These are phyloP conservation scores for Cercophora newfieldiana DNA, from an alignment of 495 filamentous ascomycete species.

Conservation along the genomic window DNA sequence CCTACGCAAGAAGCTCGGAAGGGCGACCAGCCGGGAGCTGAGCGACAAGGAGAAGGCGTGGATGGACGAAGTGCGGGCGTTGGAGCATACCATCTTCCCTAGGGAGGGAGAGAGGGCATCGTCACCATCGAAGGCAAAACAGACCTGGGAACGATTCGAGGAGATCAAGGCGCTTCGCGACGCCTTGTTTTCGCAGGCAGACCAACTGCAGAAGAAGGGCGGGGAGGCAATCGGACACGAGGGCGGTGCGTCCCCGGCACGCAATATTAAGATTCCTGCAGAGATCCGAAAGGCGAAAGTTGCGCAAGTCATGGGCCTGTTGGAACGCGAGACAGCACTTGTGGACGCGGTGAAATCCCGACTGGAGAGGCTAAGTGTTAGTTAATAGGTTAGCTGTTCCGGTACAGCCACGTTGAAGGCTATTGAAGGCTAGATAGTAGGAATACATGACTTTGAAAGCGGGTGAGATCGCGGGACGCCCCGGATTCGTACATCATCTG, in stretches of 20 bases:
- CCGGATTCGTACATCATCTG: neutral
- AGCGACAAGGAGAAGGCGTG: conserved; percentile 73
- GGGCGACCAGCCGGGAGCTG: conserved; percentile 60
- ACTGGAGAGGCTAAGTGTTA: conserved; percentile 35
- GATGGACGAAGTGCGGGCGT: conserved; percentile 59
- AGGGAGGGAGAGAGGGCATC: conserved; percentile 24
- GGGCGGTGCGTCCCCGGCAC: conserved; percentile 26
- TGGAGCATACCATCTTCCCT: conserved; percentile 48
- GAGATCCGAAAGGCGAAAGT: conserved; percentile 68
- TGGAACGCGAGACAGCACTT: conserved; percentile 66
- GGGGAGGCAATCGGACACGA: conserved; percentile 35
- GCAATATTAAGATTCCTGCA: conserved; percentile 57
- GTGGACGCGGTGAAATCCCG: conserved; percentile 48
- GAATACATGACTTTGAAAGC: neutral
- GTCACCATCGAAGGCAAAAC: conserved; percentile 34
- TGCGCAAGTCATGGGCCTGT: conserved; percentile 65
- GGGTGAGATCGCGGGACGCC: neutral
- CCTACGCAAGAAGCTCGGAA: conserved; percentile 58
- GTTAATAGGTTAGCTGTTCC: conserved; percentile 17
- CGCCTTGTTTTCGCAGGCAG: conserved; percentile 54
- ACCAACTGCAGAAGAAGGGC: conserved; percentile 38
- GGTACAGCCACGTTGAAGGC: conserved; percentile 5
- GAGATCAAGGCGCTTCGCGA: conserved; percentile 47
- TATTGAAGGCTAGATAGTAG: conserved; percentile 10
- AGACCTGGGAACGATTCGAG: conserved; percentile 48